Evolutionary conservation across 768 basidiomycete genomes (phyloP), one percentile per base, ranked within the genome.

Genomic region (Epithele typhae): DNA sequence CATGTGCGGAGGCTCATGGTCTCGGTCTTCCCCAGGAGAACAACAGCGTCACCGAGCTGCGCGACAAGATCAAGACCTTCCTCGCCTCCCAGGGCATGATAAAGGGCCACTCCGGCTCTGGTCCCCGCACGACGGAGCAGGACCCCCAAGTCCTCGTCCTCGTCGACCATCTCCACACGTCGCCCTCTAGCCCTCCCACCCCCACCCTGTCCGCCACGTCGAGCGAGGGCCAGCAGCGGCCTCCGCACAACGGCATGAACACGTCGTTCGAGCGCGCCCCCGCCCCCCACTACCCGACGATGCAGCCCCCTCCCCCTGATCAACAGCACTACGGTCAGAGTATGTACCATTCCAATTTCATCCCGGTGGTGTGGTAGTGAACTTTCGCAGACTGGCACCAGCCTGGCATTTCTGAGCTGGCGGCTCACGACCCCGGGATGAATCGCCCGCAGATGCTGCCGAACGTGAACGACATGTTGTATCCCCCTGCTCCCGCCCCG

Each of bases 21-120:
- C 38, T 48, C 47, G 38, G 11, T 53, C 45, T 43, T 41, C 36
- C 23, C 19, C 54, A 90, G 87, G 84, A 87, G 63, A 80, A 70
- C 56, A 75, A 78, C 52, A 83, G 80, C 51, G 86, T 89, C 3
- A 60, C 75, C 27, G 77, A 78, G 50, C 68, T 88, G 33, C 76
- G 87, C 45, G 85, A 87, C 56, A 85, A 81, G 67, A 90, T 89
- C 60, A 91, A 90, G 68, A 66, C 68, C 1, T 87, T 87, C 59
- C 74, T 91, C 19, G 85, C 85, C 0, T 77, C 85, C 0, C 86
- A 90, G 63, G 88, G 88, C 39, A 87, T 90, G 86, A 90, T 92
- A 66, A 91, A 91, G 66, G 89, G 89, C 23, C 87, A 90, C 58
- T 84, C 88, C 17, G 84, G 84, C 46, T 69, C 82, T 22, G 82